Evolutionary conservation across 1,284 basidiomycete genomes (phyloP).

Genomic region (Cutaneotrichosporon mucoides): DNA sequence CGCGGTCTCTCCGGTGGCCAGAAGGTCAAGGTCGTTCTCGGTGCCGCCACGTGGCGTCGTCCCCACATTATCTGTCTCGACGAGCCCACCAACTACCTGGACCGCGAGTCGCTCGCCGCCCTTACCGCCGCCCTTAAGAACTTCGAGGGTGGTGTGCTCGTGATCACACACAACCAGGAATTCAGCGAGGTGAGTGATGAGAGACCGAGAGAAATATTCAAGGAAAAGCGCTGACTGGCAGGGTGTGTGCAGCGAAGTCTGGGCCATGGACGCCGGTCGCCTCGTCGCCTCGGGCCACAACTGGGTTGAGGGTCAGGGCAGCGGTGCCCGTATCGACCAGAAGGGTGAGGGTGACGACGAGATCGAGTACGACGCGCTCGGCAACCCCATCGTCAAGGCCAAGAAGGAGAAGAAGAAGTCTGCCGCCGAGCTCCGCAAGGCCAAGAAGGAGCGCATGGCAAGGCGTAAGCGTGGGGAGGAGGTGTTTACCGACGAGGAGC

Average conservation of each 20-base stretch:
- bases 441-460: constrained; percentile 93
- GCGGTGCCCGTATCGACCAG: constrained; percentile 84
- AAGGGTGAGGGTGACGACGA: constrained; percentile 82
- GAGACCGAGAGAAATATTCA: too few species aligned
- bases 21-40: constrained; percentile 99
- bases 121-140: constrained; percentile 93
- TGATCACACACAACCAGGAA: constrained; percentile 96
- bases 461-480: constrained; percentile 56
- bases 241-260: constrained; percentile 59
- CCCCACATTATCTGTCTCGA: constrained; percentile 97
- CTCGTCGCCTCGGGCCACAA: constrained; percentile 95
- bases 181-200: constrained; percentile 73
- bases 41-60: constrained; percentile 96
- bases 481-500: constrained; percentile 21
- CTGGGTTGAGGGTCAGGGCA: constrained; percentile 96
- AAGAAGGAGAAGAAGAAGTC: constrained; percentile 79
- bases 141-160: constrained; percentile 94
- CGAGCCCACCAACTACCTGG: constrained; percentile 93
- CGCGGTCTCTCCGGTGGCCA: constrained; percentile 97
- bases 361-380: constrained; percentile 86
- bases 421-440: constrained; percentile 74
- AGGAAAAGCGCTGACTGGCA: too few species aligned
- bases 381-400: constrained; percentile 52
- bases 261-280: constrained; percentile 83
- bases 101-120: constrained; percentile 94